Base-by-base conservation (phyloP, 306 rosid species). In the Malus sieversii region DNA sequence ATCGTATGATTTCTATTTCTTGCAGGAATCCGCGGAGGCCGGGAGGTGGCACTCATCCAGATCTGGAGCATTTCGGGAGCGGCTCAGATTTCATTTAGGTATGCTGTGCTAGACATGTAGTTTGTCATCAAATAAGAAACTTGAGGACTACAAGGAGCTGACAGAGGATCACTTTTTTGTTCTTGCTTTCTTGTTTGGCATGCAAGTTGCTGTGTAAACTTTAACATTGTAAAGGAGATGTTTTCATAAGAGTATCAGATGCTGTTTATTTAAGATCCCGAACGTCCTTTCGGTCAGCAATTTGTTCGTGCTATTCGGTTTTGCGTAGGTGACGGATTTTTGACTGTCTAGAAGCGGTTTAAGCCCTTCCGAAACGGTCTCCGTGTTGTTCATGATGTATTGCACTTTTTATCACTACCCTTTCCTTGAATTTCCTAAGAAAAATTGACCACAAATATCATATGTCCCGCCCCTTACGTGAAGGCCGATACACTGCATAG, bases 61-160 rank as follows among this genome's bases (percentile, higher is more conserved):
- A 91, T 81, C 68, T 89, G 76, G 86, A 91, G 78, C 96, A 85
- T 70, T 91, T 88, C 51, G 74, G 92, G 30, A 30, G 87, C 10
- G 97, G 85, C 78, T 92, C 93, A 8, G 98, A 93, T 86, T 93
- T 73, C 82, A 90, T 93, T 19, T 93, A 90, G 82, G 38, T 10
- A 7, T 35, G 48, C 22, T 12, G 23, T 4, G 46, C 68, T 32
- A 16, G 15, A 4, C 12, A 16, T 30, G 68, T 32, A 14, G 35
- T 32, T 63, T 63, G 44, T 30, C 23, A 16, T 63, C 42, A 16
- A 66, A 66, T 66, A 66, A 66, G 27, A 33, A 66, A 66, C 70
- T 66, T 38, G 70, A 66, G 18, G 14, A 66, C 70, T 20, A 19
- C 4, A 4, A 20, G 29, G 70, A 30, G 48, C 25, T 8, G 22